phyloP scores from a whole-genome alignment of 202 grass and related monocot genomes.

The Panicum virgatum region DNA sequence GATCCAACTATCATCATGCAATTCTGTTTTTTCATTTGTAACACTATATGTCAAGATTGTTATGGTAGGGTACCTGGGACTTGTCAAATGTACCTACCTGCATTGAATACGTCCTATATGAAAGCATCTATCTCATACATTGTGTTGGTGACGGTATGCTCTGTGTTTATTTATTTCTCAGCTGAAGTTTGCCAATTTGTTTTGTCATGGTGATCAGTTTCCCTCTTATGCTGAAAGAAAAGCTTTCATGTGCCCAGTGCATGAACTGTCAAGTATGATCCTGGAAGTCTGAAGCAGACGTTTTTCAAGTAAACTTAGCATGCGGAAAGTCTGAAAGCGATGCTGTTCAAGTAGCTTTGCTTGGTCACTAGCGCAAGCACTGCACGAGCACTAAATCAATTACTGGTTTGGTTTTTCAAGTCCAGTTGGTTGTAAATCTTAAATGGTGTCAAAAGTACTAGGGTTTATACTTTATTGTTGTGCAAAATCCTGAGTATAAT shows the following conservation, averaged over 20 bases:
- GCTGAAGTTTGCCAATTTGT: background rate
- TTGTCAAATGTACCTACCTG: background rate
- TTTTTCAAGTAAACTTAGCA: background rate
- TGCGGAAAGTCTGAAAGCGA: no score
- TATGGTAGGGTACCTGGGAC: slow-evolving; percentile 24
- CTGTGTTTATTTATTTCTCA: background rate
- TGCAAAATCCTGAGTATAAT: background rate
- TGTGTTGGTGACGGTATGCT: background rate
- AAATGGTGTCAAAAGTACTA: background rate
- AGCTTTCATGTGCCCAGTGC: background rate
- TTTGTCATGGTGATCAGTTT: background rate
- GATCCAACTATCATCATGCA: background rate
- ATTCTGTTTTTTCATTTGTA: slow-evolving; percentile 34
- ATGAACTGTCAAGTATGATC: background rate
- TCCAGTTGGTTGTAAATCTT: background rate
- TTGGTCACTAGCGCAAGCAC: background rate
- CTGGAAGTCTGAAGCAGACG: background rate
- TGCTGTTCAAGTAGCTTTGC: no score
- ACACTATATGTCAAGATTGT: background rate
- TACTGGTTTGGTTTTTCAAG: background rate
- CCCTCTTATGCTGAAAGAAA: background rate
- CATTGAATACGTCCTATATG: slow-evolving; percentile 14
- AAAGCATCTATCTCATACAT: background rate
- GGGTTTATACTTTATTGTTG: background rate
- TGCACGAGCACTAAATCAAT: background rate